Conservation (phyloP, 2,329 filamentous ascomycete genomes). For the Cordyceps pruinosa region DNA sequence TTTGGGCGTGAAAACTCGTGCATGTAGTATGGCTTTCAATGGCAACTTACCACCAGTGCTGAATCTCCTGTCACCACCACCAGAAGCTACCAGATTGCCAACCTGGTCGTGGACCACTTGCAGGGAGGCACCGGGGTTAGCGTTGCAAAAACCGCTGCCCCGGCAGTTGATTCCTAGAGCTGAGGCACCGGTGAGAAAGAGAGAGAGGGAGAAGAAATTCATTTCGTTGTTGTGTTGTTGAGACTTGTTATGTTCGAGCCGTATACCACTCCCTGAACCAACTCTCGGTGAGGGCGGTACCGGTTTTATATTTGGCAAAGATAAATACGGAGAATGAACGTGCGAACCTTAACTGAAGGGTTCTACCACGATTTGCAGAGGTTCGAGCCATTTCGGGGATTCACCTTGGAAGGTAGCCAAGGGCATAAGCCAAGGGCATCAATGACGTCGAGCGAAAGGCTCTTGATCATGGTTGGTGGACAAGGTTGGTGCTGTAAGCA, state of each 20-base stretch:
- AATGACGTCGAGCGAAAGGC: neutral
- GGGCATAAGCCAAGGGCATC: no score
- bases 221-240: neutral
- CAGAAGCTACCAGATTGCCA: slow-evolving; percentile 10
- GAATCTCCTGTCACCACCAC: slow-evolving; percentile 11
- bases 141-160: slow-evolving; percentile 10
- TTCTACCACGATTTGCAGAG: no score
- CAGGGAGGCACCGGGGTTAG: slow-evolving; percentile 12
- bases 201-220: slow-evolving; percentile 2
- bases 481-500: slow-evolving; percentile 1
- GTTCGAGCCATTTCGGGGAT: no score
- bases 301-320: neutral
- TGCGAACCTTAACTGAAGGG: no score
- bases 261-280: no score
- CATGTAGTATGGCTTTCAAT: neutral
- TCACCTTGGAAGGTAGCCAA: no score
- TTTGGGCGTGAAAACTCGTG: no score
- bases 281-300: neutral
- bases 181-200: slow-evolving; percentile 8
- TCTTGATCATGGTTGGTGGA: slow-evolving; percentile 1
- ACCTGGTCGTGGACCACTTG: slow-evolving; percentile 13
- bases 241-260: no score
- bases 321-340: no score
- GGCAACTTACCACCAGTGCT: neutral
- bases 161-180: slow-evolving; percentile 16